These are phyloP conservation scores for Xerocomus brunneocitrinus DNA, from an alignment of 768 basidiomycete genomes.

Conservation along the genomic window DNA sequence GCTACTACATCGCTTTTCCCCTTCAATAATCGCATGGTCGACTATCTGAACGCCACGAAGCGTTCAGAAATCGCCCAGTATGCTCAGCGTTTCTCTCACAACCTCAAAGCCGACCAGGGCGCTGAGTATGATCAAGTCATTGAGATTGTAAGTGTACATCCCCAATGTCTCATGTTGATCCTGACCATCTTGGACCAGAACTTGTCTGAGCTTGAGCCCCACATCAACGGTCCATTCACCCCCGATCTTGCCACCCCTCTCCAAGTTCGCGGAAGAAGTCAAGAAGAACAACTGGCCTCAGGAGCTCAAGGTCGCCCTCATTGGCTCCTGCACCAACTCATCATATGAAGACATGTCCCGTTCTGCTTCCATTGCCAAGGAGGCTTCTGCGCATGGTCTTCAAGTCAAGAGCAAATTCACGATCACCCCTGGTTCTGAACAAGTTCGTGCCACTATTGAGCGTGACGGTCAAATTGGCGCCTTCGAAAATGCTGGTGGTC, in stretches of 20 bases:
- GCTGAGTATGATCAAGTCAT: slow-evolving; percentile 94
- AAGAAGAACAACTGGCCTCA: slow-evolving; percentile 96
- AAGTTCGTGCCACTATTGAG: slow-evolving; percentile 95
- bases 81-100: slow-evolving; percentile 84
- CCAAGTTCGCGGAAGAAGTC: slow-evolving; percentile 87
- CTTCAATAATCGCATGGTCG: slow-evolving; percentile 91
- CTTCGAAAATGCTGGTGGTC: slow-evolving; percentile 84
- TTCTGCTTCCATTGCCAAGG: slow-evolving; percentile 87
- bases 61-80: slow-evolving; percentile 84
- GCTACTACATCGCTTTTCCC: slow-evolving; percentile 99
- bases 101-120: slow-evolving; percentile 80
- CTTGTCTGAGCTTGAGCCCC: slow-evolving; percentile 95
- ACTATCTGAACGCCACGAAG: slow-evolving; percentile 94
- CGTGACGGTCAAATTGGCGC: slow-evolving; percentile 90
- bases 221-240: slow-evolving; percentile 99
- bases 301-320: slow-evolving; percentile 95
- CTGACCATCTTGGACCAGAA: slow-evolving; percentile 46
- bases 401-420: slow-evolving; percentile 92
- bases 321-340: slow-evolving; percentile 99
- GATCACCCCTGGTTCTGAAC: slow-evolving; percentile 97
- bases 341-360: slow-evolving; percentile 99
- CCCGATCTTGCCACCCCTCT: slow-evolving; percentile 96
- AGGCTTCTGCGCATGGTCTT: slow-evolving; percentile 86
- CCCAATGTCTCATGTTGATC: not conserved
- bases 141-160: slow-evolving; percentile 64